These are phyloP conservation scores for Aspergillus texensis DNA, from an alignment of 2,329 filamentous ascomycete genomes.

Conservation along the genomic window DNA sequence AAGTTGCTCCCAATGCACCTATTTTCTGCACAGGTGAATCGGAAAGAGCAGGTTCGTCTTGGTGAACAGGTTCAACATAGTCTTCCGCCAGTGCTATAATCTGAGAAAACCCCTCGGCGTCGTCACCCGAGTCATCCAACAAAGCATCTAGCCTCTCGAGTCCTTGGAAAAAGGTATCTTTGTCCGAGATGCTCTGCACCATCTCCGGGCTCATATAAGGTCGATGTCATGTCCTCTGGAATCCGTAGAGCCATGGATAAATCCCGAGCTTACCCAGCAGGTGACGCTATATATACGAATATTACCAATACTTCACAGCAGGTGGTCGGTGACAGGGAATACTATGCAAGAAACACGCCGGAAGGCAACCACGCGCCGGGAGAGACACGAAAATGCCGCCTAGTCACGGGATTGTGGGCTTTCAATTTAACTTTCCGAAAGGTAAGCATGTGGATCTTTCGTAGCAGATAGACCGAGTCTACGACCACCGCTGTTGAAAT, in stretches of 20 bases:
- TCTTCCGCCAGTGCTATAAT: slow-evolving; percentile 17
- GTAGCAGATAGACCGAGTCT: neutral
- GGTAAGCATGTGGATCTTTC: neutral
- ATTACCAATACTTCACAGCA: neutral
- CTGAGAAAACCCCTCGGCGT: slow-evolving; percentile 25
- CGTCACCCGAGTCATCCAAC: slow-evolving; percentile 29
- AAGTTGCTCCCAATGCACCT: slow-evolving; percentile 2
- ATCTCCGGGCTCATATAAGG: slow-evolving; percentile 18
- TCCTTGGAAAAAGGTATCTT: slow-evolving; percentile 39
- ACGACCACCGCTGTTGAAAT: neutral
- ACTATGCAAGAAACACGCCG: neutral
- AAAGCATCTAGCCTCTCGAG: slow-evolving; percentile 37
- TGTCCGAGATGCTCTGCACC: slow-evolving; percentile 25
- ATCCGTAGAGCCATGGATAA: slow-evolving; percentile 21
- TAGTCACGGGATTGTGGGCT: slow-evolving; percentile 33
- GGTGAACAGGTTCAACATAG: neutral
- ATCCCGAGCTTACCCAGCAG: slow-evolving; percentile 15
- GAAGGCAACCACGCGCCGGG: slow-evolving; percentile 23
- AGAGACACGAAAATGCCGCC: slow-evolving; percentile 35
- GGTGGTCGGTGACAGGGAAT: neutral
- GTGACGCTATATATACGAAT: slow-evolving; percentile 7
- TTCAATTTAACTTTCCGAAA: slow-evolving; percentile 24
- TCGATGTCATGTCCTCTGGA: slow-evolving; percentile 12
- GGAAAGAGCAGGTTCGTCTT: slow-evolving; percentile 2
- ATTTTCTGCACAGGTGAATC: neutral